Evolutionary conservation across 768 basidiomycete species (phyloP), one percentile per base, ranked within the genome.

Genomic region (Podaxis sp.): DNA sequence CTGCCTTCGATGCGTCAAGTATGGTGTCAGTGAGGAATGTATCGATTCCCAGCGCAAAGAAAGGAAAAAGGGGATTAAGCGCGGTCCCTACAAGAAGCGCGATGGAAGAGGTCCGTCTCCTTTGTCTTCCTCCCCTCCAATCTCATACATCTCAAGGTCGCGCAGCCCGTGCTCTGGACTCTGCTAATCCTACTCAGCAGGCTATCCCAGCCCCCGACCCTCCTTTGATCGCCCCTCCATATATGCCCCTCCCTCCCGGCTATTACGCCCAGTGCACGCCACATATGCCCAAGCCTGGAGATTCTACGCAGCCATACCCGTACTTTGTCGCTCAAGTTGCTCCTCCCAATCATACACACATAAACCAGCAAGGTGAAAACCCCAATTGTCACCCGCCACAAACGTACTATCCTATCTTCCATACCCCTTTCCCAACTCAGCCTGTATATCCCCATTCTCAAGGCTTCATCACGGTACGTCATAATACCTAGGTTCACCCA

Each of bases 11-110:
- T 97, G 95, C 69, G 88, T 94, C 70, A 94, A 91, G 77, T 96
- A 96, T 68, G 93, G 92, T 69, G 83, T 91, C 66, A 83, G 87
- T 53, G 91, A 94, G 71, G 89, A 90, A 71, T 97, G 95, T 72
- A 80, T 93, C 66, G 91, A 95, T 78, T 95, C 94, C 33, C 88
- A 91, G 74, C 84, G 95, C 73, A 96, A 96, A 80, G 94, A 96
- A 77, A 84, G 94, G 70, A 92, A 91, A 75, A 92, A 91, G 73
- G 91, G 91, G 67, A 82, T 91, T 68, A 93, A 92, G 80, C 79
- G 91, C 71, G 91, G 91, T 50, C 91, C 91, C 75, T 93, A 93
- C 89, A 93, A 93, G 91, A 93, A 93, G 87, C 90, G 90, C 87
- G 90, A 91, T 90, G 87, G 85, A 84, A 91, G 89, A 84, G 85